Base-by-base conservation (phyloP, 2,329 filamentous ascomycete genomes). In the Colletotrichum sp. region DNA sequence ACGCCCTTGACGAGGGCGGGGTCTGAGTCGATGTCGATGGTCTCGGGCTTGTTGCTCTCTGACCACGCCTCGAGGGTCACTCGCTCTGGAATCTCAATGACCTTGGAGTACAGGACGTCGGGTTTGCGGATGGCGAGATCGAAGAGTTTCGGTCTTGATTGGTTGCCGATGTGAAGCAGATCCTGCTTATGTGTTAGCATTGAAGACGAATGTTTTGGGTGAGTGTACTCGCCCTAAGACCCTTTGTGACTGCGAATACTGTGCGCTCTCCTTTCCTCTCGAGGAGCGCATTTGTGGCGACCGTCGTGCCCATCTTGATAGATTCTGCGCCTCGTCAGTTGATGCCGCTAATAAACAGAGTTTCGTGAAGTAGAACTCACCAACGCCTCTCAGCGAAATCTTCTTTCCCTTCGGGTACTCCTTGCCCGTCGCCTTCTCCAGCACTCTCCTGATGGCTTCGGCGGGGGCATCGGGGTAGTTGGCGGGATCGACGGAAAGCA, bases 281-380 rank as follows among this genome's bases (percentile, higher is more conserved):
- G 2, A 95, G 85, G n/a, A 95, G 84, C 1, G 94, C 94, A 82
- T 95, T 95, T 1, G 94, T 95, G 1, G 94, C 94, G 4, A 95
- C 93, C 2, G 94, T 95, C 0, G 94, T 95, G 13, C 94, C 94
- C 93, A 95, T 95, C 21, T 94, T 91, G 80, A 95, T 95, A 71
- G 91, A 93, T 81, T 94, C 92, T 77, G 39, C 9, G 1, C 12
- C 13, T 4, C 6, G 1, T 68, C 15, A 70, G 18, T 21, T 24
- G 21, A n/a, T 24, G 26, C n/a, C 9, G 13, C 8, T 55, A 5
- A 16, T 1, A 5, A 8, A 15, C 6, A 10, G 15, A 5, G 16
- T 3, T 1, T 34, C 21, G 2, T 1, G 9, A 49, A 28, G 4
- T 6, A 12, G 3, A 18, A 76, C 76, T 44, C 18, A 77, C 76